These are phyloP conservation scores for Gossypium schwendimanii DNA, from an alignment of 441 rosid genomes.

Conservation along the genomic window DNA sequence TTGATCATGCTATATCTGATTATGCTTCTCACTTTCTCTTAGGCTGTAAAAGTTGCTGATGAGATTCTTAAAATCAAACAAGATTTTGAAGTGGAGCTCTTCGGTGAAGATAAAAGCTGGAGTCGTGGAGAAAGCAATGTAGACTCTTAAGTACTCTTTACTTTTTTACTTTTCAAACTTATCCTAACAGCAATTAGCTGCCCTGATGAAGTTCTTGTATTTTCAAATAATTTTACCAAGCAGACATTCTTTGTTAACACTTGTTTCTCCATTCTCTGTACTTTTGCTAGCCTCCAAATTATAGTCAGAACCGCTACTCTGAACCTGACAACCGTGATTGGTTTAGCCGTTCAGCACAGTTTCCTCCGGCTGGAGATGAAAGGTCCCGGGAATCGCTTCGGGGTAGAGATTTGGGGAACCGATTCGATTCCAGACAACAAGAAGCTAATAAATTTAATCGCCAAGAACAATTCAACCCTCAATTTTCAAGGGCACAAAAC, in stretches of 20 bases:
- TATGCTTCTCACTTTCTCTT: constrained; percentile 13
- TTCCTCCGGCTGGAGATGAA: constrained; percentile 56
- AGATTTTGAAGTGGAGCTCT: constrained; percentile 64
- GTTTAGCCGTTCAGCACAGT: constrained; percentile 62
- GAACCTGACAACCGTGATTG: constrained; percentile 89
- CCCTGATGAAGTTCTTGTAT: not conserved
- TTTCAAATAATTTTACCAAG: not conserved
- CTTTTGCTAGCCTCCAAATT: constrained; percentile 35
- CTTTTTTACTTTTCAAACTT: not conserved
- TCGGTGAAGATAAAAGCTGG: constrained; percentile 84
- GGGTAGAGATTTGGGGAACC: constrained; percentile 44
- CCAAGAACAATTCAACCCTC: constrained; percentile 52
- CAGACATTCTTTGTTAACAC: not conserved
- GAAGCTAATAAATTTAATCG: constrained; percentile 49
- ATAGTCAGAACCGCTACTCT: constrained; percentile 55
- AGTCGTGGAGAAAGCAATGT: constrained; percentile 57
- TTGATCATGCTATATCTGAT: not conserved
- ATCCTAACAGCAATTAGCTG: not conserved
- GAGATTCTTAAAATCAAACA: constrained; percentile 63
- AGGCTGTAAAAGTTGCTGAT: constrained; percentile 56
- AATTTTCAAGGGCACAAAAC: constrained; percentile 33
- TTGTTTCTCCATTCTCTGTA: not conserved
- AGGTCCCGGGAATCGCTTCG: constrained; percentile 53
- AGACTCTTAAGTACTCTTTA: constrained; percentile 29
- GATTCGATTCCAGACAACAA: constrained; percentile 37